Evolutionary conservation across 495 filamentous ascomycete species (phyloP), one percentile per base, ranked within the genome.

Genomic region (Annulohypoxylon stygium): DNA sequence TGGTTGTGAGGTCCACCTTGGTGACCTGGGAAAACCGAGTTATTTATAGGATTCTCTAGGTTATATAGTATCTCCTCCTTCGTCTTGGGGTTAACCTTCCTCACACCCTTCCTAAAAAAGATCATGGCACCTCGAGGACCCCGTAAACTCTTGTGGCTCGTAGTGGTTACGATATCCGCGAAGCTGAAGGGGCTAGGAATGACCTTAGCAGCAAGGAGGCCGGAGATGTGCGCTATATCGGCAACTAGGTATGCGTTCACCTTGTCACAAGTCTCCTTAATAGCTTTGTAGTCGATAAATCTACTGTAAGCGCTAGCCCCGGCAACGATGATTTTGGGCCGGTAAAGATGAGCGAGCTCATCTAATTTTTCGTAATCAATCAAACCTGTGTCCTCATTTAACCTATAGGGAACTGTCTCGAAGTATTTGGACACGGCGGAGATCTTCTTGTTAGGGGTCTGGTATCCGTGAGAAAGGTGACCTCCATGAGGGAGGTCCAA

Each of bases 1-100:
- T 99, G 96, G 84, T 99, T 99, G 86, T 99, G 96, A 11, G 96
- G 96, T 3, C 96, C 96, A 75, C 96, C 96, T 78, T 99, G 96
- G 82, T 99, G 96, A 34, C 97, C 96, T n/a, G 96, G 96, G 87
- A 99, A 99, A 68, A 99, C 97, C 8, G 97, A 97, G 55, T 89
- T 86, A 81, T 99, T 99, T 84, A 99, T 98, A 47, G 94, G 93
- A 70, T 88, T 89, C 83, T 99, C 96, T 54, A 99, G 90, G 75
- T 98, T 91, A 83, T 98, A 99, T 76, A 93, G 84, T 61, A 91
- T 91, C 76, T 93, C 82, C 69, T 91, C 91, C 43, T 95, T 94
- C 69, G 91, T 94, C 86, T 97, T 97, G 59, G 88, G 83, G 78
- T 97, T 90, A 25, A 90, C 91, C 80, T 90, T 88, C 64, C 96